Evolutionary conservation across 2,329 filamentous ascomycete species (phyloP), one percentile per base, ranked within the genome.

Genomic region (Trichoderma citrinoviride): DNA sequence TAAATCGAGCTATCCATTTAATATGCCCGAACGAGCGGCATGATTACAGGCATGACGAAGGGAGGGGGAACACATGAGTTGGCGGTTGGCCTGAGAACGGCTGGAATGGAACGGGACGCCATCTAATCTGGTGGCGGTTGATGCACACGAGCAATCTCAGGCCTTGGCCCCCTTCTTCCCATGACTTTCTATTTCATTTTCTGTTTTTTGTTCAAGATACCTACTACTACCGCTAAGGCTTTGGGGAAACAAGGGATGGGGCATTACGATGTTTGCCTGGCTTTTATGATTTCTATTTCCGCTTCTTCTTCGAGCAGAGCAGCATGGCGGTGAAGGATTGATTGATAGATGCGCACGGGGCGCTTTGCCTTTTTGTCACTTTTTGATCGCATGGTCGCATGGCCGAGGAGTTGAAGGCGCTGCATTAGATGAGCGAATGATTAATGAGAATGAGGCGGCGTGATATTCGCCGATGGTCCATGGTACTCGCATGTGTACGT

Each of bases 331-430:
- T 46, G 41, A 23, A 47, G 41, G 27, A 37, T 29, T 25, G 41
- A 17, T 41, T 58, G 17, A 73, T 73, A 72, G 68, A 74, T 61
- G 64, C 65, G 57, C 58, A 14, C 14, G 15, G 19, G 19, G 17
- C 7, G 8, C 44, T 17, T 25, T 33, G 49, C 29, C 19, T 57
- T 66, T 66, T 37, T 37, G 33, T 37, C 33, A 14, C 33, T 14
- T 14, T 37, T 37, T 12, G 33, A 37, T 37, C 10, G 33, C 33
- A 37, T 37, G 33, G 33, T 37, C 10, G 33, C 33, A 37, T 37
- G 33, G 33, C 12, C 33, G 12, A 37, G 33, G 33, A 14, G 33
- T 37, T 37, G 33, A 37, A 12, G 60, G 73, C 72, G 70, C 66
- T 68, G 61, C 43, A 33, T 47, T 55, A 25, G 29, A 65, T 27